phyloP scores from a whole-genome alignment of 192 early-diverging fungal genomes.

The Coemansia sp. region DNA sequence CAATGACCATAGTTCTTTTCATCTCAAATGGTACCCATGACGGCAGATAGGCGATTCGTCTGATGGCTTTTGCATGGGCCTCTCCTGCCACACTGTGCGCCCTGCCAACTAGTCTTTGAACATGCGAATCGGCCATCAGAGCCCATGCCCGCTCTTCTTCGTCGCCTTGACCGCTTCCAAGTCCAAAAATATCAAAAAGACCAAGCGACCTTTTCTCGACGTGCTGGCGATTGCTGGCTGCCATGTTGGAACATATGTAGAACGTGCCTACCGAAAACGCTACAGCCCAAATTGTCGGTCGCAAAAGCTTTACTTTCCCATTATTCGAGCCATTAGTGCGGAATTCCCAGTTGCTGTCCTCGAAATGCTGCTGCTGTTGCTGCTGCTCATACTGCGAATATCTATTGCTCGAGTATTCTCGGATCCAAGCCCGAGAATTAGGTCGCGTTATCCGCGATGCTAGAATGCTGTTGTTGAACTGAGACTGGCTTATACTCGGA shows the following conservation, averaged over 20 bases:
- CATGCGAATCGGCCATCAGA: constrained; percentile 27
- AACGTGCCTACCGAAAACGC: constrained; percentile 31
- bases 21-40: constrained; percentile 39
- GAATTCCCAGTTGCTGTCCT: constrained; percentile 15
- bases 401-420: background rate
- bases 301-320: constrained; percentile 17
- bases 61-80: constrained; percentile 24
- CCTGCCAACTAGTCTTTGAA: constrained; percentile 30
- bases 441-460: background rate
- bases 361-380: constrained; percentile 1
- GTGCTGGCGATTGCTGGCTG: constrained; percentile 12
- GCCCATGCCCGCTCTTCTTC: constrained; percentile 13
- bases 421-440: background rate
- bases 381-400: constrained; percentile 12
- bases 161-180: background rate
- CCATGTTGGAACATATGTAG: constrained; percentile 24
- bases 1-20: constrained; percentile 27
- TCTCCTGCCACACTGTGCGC: constrained; percentile 14
- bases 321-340: constrained; percentile 10
- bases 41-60: constrained; percentile 33
- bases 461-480: background rate
- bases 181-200: constrained; percentile 1
- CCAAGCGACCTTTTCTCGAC: background rate
- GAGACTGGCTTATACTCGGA: background rate
- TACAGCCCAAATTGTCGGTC: constrained; percentile 33